Conservation (phyloP, 257 asterid species). For the Nicotiana undulata region DNA sequence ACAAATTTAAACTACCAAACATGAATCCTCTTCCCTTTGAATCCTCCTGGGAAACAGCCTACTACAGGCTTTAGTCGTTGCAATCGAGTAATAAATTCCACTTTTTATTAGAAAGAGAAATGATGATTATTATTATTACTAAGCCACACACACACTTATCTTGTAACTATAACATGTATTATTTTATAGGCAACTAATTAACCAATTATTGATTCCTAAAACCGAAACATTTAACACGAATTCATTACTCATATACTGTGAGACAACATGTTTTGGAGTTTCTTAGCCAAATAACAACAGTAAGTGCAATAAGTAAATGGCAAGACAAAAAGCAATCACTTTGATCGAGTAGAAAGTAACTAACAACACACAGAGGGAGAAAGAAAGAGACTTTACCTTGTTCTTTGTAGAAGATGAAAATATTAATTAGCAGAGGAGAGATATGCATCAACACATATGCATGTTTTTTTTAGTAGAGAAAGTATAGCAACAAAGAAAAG, state of each 20-base stretch:
- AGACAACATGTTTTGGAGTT: neutral
- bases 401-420: neutral
- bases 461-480: neutral
- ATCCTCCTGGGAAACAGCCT: neutral
- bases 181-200: neutral
- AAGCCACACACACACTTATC: too few species aligned
- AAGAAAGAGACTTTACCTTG: neutral
- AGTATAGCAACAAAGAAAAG: neutral
- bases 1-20: neutral
- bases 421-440: neutral
- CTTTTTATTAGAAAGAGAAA: too few species aligned
- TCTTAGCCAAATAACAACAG: neutral
- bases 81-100: neutral
- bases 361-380: neutral
- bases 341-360: too few species aligned
- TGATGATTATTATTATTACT: too few species aligned
- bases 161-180: neutral
- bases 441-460: neutral
- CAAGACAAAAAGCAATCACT: neutral
- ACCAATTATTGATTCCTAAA: neutral
- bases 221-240: too few species aligned
- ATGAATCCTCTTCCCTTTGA: too few species aligned
- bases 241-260: neutral
- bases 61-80: neutral
- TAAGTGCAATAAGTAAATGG: neutral